Conservation (phyloP, 345 rosid species). For the Draba incana region DNA sequence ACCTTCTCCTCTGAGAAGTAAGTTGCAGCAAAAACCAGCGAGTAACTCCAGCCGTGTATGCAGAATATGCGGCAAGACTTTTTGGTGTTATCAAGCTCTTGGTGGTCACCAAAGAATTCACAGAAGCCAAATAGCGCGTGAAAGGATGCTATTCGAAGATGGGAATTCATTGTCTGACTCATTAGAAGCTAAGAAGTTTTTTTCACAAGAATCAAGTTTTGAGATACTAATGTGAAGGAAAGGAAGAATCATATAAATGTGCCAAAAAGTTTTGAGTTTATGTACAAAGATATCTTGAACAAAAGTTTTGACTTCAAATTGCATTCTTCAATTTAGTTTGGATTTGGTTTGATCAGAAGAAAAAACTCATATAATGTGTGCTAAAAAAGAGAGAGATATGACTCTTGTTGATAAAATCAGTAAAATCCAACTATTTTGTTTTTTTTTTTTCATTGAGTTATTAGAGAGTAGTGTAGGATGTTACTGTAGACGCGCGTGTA, state of each 20-base stretch:
- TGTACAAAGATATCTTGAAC: too few species aligned
- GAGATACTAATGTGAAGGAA: constrained; percentile 17
- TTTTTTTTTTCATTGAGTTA: neutral
- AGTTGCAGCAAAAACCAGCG: neutral
- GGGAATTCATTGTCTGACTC: neutral
- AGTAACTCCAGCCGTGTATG: constrained; percentile 7
- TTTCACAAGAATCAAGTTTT: constrained; percentile 3
- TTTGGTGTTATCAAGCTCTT: constrained; percentile 26
- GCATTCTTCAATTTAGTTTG: constrained; percentile 21
- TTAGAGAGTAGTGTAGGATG: too few species aligned
- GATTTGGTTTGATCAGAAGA: neutral
- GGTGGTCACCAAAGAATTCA: constrained; percentile 26
- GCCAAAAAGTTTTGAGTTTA: constrained; percentile 2
- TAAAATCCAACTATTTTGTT: neutral
- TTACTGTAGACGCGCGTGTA: constrained; percentile 19
- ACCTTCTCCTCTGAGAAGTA: neutral
- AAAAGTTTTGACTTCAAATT: neutral
- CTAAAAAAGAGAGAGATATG: too few species aligned
- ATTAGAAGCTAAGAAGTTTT: constrained; percentile 14
- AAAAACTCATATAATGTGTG: too few species aligned
- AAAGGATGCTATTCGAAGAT: neutral
- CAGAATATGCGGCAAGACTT: constrained; percentile 20
- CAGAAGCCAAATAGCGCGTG: neutral
- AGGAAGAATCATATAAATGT: neutral
- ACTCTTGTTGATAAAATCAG: too few species aligned